A percentile compares a stretch with the other conserved stretches of the same genome.
These are phyloP conservation scores for Sordariomycetes sp. DNA, from an alignment of 2,329 filamentous ascomycete species.

Conservation along the genomic window DNA sequence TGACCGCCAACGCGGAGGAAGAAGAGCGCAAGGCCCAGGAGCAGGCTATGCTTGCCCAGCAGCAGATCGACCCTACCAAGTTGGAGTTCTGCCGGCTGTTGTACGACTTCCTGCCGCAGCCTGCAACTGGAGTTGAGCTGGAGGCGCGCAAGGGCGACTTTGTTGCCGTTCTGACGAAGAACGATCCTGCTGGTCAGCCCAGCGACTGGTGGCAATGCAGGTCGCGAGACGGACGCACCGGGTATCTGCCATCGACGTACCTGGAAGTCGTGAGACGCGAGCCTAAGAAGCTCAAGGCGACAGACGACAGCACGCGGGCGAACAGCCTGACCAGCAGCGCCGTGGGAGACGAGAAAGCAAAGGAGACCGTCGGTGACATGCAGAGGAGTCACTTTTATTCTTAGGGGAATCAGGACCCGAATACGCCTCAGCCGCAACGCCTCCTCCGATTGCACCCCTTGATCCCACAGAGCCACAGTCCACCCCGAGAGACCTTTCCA, in stretches of 20 bases:
- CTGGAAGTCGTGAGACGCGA: slow-evolving; percentile 61
- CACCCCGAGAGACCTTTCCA: too few species aligned
- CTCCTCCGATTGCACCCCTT: too few species aligned
- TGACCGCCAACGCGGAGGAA: slow-evolving; percentile 79
- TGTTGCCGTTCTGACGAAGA: slow-evolving; percentile 87
- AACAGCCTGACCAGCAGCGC: slow-evolving; percentile 38
- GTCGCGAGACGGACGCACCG: slow-evolving; percentile 78
- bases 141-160: slow-evolving; percentile 92
- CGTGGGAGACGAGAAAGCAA: slow-evolving; percentile 28
- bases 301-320: slow-evolving; percentile 36
- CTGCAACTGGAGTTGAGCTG: slow-evolving; percentile 65
- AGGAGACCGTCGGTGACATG: slow-evolving; percentile 44
- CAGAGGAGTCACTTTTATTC: slow-evolving; percentile 52
- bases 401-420: too few species aligned
- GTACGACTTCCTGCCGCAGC: slow-evolving; percentile 86
- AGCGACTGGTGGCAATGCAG: slow-evolving; percentile 98
- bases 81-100: slow-evolving; percentile 93
- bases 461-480: too few species aligned
- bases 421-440: too few species aligned
- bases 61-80: slow-evolving; percentile 73
- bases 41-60: slow-evolving; percentile 39
- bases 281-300: slow-evolving; percentile 42
- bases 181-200: slow-evolving; percentile 81
- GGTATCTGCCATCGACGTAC: slow-evolving; percentile 87
- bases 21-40: slow-evolving; percentile 53